phyloP scores from a whole-genome alignment of 2,329 filamentous ascomycete species.

The Trichoderma sp. region DNA sequence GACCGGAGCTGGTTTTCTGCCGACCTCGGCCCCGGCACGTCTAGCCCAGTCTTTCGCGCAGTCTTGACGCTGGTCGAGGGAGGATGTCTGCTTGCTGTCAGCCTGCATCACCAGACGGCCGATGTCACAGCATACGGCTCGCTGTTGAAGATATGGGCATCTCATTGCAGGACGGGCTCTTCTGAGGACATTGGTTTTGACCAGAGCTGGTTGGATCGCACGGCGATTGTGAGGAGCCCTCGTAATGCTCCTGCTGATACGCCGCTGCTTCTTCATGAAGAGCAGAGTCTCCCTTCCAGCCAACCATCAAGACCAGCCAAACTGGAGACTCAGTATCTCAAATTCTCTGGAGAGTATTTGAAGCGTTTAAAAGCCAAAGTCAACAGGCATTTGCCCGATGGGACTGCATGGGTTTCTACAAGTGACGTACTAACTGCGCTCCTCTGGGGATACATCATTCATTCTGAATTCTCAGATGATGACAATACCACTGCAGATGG shows the following conservation, averaged over 20 bases:
- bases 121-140: conserved; percentile 12
- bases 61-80: conserved; percentile 13
- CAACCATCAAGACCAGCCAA: neutral
- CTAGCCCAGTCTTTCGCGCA: conserved; percentile 6
- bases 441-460: neutral
- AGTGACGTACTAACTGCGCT: conserved; percentile 14
- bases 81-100: conserved; percentile 8
- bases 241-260: neutral
- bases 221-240: neutral
- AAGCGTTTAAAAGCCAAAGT: conserved; percentile 2
- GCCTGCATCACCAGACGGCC: conserved; percentile 7
- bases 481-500: neutral
- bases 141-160: conserved; percentile 20
- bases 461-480: neutral
- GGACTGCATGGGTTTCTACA: conserved; percentile 11
- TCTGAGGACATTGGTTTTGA: neutral
- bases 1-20: neutral
- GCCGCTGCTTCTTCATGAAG: conserved; percentile 12
- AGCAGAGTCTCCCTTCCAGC: neutral
- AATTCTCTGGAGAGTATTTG: conserved; percentile 3
- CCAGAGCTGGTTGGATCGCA: neutral
- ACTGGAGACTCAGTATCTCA: neutral
- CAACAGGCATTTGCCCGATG: neutral
- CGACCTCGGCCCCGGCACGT: neutral
- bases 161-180: conserved; percentile 11